phyloP scores from a whole-genome alignment of 2,329 filamentous ascomycete genomes.

The Neocucurbitaria cava region DNA sequence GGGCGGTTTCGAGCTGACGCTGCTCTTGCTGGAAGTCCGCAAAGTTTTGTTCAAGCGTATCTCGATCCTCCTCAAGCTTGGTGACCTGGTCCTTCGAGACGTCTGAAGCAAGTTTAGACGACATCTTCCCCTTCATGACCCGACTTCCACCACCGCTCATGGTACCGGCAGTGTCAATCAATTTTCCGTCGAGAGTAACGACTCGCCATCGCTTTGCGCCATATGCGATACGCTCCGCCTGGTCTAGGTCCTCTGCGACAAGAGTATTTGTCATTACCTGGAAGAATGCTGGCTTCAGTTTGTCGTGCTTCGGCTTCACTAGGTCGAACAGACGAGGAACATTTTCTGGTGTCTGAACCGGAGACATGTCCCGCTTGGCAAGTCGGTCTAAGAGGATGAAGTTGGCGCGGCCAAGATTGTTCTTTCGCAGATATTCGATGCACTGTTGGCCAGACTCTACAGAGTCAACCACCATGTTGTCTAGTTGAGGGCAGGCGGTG shows the following conservation, averaged over 20 bases:
- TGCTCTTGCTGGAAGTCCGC: conserved; percentile 85
- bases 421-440: conserved; percentile 96
- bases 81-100: conserved; percentile 86
- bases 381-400: conserved; percentile 96
- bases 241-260: conserved; percentile 89
- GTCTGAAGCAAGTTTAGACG: conserved; percentile 88
- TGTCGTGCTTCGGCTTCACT: conserved; percentile 85
- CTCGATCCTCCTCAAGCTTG: conserved; percentile 86
- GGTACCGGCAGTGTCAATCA: conserved; percentile 97
- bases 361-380: conserved; percentile 75
- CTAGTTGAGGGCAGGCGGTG: conserved; percentile 87
- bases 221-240: conserved; percentile 96
- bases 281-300: conserved; percentile 90
- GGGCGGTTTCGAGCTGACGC: conserved; percentile 74
- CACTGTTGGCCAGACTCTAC: conserved; percentile 97
- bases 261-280: conserved; percentile 94
- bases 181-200: conserved; percentile 90
- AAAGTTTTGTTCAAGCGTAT: conserved; percentile 82
- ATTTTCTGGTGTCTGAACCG: conserved; percentile 87
- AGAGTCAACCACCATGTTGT: conserved; percentile 96
- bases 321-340: conserved; percentile 93
- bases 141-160: conserved; percentile 97
- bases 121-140: conserved; percentile 93
- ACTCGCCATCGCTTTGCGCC: conserved; percentile 94
- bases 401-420: conserved; percentile 93